phyloP scores from a whole-genome alignment of 495 filamentous ascomycete species.

The Xylaria flabelliformis region DNA sequence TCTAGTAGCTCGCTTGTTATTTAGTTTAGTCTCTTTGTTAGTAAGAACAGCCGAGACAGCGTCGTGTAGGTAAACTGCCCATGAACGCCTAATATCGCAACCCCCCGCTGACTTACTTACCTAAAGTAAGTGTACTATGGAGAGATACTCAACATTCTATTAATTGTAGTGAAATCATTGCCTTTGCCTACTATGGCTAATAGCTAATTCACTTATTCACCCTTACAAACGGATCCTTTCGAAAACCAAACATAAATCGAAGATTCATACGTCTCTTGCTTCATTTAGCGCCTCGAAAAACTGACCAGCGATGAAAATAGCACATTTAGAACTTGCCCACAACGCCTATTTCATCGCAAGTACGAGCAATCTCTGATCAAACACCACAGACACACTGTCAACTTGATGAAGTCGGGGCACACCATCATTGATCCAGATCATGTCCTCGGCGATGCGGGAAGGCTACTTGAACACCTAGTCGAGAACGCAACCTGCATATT shows the following conservation, averaged over 20 bases:
- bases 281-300: neutral
- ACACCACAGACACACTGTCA: neutral
- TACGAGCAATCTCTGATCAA: neutral
- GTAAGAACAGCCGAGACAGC: neutral
- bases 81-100: neutral
- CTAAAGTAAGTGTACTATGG: too few species aligned
- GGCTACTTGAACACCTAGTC: neutral
- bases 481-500: neutral
- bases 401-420: neutral
- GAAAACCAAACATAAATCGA: neutral
- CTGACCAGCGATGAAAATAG: neutral
- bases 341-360: neutral
- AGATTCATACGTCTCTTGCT: neutral
- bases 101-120: neutral
- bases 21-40: too few species aligned
- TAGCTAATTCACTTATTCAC: neutral
- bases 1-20: conserved; percentile 10
- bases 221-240: neutral
- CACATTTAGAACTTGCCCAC: neutral
- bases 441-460: neutral
- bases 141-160: neutral
- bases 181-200: neutral
- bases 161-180: neutral
- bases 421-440: neutral
- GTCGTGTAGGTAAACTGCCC: neutral